Evolutionary conservation across 305 asterid genomes (phyloP), one percentile per base, ranked within the genome.

Genomic region (Ilex paraguariensis): DNA sequence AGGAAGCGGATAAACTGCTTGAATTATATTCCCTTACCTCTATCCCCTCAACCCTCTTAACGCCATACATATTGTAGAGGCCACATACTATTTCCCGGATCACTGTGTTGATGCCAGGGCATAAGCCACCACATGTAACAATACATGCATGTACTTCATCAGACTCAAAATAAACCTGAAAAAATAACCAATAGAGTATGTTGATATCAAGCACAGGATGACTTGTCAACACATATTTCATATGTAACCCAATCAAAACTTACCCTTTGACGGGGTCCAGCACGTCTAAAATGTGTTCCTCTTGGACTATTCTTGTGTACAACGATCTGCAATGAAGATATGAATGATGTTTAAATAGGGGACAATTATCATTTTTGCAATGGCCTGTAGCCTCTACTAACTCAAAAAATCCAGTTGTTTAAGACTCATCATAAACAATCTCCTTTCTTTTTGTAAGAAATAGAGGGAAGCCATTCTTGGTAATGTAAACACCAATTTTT

Each of bases 51-150:
- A 93, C 97, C n/a, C 72, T 77, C 39, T 69, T 81, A 21, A 87
- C 98, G 48, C 95, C 98, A 65, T 93, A 90, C 94, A 87, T 87
- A 65, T 90, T 72, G 57, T 86, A 62, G 62, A 93, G 75, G 70
- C 95, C 84, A 30, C 95, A 87, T 6, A 93, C 98, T 32, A 93
- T 80, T 75, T 93, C 98, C 72, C 98, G 76, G 68, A 86, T 90
- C 65, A 93, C 97, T 6, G 98, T 90, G 76, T 92, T 92, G 63
- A 92, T 81, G 31, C 98, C 98, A n/a, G 97, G 98, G 77, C 98
- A 93, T 69, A 93, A 71, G 31, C 98, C 97, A 60, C 98, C 98
- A 55, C 98, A 93, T 0, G 97, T 93, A 58, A 93, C 97, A 44
- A 93, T 90, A 67, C 98, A 93, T 6, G 98, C 97, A 49, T 69